phyloP scores from a whole-genome alignment of 1,284 basidiomycete species.

The Abortiporus biennis region DNA sequence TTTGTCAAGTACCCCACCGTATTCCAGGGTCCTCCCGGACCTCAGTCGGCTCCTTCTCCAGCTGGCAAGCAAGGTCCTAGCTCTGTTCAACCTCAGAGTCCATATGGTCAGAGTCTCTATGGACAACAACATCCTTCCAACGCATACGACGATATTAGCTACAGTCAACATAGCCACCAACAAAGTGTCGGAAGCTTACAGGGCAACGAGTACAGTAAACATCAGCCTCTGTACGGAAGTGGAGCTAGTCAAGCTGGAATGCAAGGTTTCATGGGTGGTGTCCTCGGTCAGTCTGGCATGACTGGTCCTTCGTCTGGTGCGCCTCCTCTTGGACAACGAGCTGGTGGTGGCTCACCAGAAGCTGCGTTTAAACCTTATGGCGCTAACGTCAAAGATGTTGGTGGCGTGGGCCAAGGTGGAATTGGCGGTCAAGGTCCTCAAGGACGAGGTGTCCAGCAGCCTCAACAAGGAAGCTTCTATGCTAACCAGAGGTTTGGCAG shows the following conservation, averaged over 20 bases:
- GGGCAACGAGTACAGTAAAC: constrained; percentile 60
- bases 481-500: constrained; percentile 54
- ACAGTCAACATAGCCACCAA: constrained; percentile 42
- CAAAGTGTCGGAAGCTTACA: constrained; percentile 46
- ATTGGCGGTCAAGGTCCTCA: constrained; percentile 39
- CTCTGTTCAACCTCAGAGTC: constrained; percentile 51
- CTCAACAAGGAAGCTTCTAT: constrained; percentile 52
- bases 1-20: constrained; percentile 72
- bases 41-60: constrained; percentile 55
- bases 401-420: constrained; percentile 36
- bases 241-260: constrained; percentile 48
- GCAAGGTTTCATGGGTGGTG: constrained; percentile 68
- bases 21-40: constrained; percentile 64
- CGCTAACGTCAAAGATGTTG: constrained; percentile 52
- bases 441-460: constrained; percentile 41
- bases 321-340: constrained; percentile 38
- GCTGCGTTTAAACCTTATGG: constrained; percentile 69
- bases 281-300: constrained; percentile 52
- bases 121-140: constrained; percentile 49
- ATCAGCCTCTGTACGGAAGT: constrained; percentile 50
- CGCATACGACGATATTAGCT: constrained; percentile 63
- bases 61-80: constrained; percentile 55
- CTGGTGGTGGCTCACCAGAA: constrained; percentile 56
- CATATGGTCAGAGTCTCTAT: constrained; percentile 58
- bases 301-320: constrained; percentile 37